phyloP scores from a whole-genome alignment of 345 rosid species.

The Durio zibethinus region DNA sequence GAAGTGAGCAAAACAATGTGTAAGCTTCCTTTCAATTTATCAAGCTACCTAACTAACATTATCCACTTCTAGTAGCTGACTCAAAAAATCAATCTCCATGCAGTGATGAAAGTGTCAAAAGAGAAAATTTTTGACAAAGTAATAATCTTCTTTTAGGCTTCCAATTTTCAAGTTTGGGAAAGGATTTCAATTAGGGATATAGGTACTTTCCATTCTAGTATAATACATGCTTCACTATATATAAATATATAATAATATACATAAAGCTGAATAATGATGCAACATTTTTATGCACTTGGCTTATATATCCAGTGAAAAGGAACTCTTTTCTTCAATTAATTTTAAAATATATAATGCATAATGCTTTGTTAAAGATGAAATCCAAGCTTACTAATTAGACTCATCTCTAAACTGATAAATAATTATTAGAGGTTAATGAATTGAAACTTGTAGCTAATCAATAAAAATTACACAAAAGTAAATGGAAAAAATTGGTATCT shows the following conservation, averaged over 20 bases:
- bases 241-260: not conserved
- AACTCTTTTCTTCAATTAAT: not conserved
- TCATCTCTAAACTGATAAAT: no score
- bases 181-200: not conserved
- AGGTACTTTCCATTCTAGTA: not conserved
- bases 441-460: no score
- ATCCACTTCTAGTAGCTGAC: conserved; percentile 15
- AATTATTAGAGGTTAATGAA: no score
- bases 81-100: not conserved
- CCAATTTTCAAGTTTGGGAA: not conserved
- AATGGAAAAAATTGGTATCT: no score
- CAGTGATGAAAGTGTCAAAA: not conserved
- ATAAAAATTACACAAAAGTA: no score
- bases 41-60: conserved; percentile 15
- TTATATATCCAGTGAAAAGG: no score
- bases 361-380: not conserved
- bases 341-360: not conserved
- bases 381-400: not conserved
- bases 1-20: conserved; percentile 7
- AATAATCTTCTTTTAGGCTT: not conserved
- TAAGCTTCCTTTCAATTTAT: not conserved
- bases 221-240: not conserved
- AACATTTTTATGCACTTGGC: not conserved
- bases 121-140: not conserved
- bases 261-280: not conserved